Evolutionary conservation across 2,329 filamentous ascomycete species (phyloP), one percentile per base, ranked within the genome.

Genomic region (Fusarium caatingaense): DNA sequence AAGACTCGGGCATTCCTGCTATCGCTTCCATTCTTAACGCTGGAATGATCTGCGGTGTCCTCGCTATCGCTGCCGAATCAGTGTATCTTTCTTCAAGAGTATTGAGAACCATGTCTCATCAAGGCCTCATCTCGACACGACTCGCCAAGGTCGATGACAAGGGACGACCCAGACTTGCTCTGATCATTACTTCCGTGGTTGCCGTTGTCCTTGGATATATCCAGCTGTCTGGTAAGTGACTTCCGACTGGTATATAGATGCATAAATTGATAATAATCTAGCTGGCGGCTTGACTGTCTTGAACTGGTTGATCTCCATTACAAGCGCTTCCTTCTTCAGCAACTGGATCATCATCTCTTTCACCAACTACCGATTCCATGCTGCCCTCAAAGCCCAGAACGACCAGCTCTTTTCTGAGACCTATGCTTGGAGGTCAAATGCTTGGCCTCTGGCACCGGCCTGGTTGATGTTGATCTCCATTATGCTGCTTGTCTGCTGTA

Each of bases 271-370:
- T 16, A n/a, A 5, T 8, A 1, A 12, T 7, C 27, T 9, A 68
- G 67, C 46, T 42, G 57, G 57, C 8, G 64, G 64, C 15, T 34
- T 57, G 16, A 55, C 47, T 21, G 58, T 59, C n/a, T 32, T 71
- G 1, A 71, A 68, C 51, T 71, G 67, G 64, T 25, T 68, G 16
- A 56, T 71, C 9, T 71, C 68, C 3, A 69, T 69, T 20, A 71
- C 68, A 1, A 71, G 68, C 18, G 62, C 68, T 2, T 71, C 65
- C 8, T 70, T 69, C 50, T 69, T 71, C 45, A 58, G 55, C n/a
- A 70, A 70, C 51, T 70, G 68, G 68, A 63, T 67, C 28, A 66
- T 71, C 55, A 63, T 69, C 13, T 45, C 68, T 34, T 64, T 69
- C n/a, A 66, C 68, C 32, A 67, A 56, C 37, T 69, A 34, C 20